Conservation (phyloP, 768 basidiomycete species). For the Chalciporus chontae region DNA sequence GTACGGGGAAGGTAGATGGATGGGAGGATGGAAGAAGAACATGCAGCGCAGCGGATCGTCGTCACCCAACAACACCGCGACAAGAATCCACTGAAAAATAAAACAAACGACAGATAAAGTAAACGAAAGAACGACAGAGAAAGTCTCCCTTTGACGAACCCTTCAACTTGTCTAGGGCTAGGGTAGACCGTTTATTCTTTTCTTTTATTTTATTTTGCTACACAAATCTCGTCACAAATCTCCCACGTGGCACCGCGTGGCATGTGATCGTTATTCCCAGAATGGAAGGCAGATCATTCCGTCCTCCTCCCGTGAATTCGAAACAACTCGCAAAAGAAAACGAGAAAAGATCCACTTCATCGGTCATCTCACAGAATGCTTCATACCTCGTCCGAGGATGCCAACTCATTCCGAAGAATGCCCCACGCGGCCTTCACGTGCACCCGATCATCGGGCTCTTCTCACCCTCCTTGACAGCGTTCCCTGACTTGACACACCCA, state of each 20-base stretch:
- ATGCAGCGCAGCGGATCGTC: too few relatives aligned
- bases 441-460: neutral
- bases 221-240: slow-evolving; percentile 6
- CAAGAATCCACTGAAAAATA: neutral
- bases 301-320: too few relatives aligned
- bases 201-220: slow-evolving; percentile 6
- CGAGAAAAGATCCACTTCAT: neutral
- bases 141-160: neutral
- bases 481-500: neutral
- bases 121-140: neutral
- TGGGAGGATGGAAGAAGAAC: neutral
- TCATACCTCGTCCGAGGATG: neutral
- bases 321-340: too few relatives aligned
- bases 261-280: slow-evolving; percentile 8
- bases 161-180: neutral
- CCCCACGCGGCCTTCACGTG: slow-evolving; percentile 19
- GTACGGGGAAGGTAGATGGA: neutral
- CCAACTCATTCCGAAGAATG: neutral
- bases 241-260: slow-evolving; percentile 27
- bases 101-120: neutral
- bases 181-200: slow-evolving; percentile 5
- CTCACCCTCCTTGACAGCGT: neutral
- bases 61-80: neutral
- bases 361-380: neutral
- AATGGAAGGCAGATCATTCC: neutral